Conservation (phyloP, 306 rosid genomes). For the Cicer yamashitae region DNA sequence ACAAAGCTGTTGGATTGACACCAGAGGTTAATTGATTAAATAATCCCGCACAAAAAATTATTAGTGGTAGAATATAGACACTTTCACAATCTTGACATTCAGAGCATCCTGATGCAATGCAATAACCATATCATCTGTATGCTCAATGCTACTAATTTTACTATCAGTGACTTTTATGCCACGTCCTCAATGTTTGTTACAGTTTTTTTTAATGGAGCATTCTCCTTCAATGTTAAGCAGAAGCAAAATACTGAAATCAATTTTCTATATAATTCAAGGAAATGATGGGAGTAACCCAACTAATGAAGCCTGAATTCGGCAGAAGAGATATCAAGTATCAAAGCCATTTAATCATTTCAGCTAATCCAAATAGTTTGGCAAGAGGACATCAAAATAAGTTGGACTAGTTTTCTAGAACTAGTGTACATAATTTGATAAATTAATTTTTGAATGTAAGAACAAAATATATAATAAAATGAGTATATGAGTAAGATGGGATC, state of each 20-base stretch:
- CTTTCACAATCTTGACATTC: conserved; percentile 20
- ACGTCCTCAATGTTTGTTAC: conserved; percentile 2
- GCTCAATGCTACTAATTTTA: conserved; percentile 28
- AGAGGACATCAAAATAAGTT: conserved; percentile 17
- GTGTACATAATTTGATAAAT: conserved; percentile 4
- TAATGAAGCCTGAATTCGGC: conserved; percentile 34
- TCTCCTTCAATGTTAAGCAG: conserved; percentile 18
- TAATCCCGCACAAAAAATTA: conserved; percentile 6
- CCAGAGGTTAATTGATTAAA: conserved; percentile 38
- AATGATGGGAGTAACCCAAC: conserved; percentile 5
- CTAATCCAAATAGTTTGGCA: conserved; percentile 13
- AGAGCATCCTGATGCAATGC: conserved; percentile 28
- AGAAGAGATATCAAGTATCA: conserved; percentile 27
- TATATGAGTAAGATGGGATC: conserved; percentile 23
- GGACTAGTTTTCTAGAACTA: conserved; percentile 24
- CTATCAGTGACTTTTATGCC: conserved; percentile 18
- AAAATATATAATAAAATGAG: conserved; percentile 7
- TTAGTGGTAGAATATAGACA: conserved; percentile 15
- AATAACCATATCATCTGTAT: conserved; percentile 33
- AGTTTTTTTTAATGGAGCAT: conserved; percentile 12
- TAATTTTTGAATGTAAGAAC: background rate
- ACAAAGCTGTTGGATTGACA: conserved; percentile 73
- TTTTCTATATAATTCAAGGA: conserved; percentile 14
- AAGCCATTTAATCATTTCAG: conserved; percentile 9
- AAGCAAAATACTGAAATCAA: conserved; percentile 36